These are phyloP conservation scores for Termitomyces sp. DNA, from an alignment of 768 basidiomycete species.

Conservation along the genomic window DNA sequence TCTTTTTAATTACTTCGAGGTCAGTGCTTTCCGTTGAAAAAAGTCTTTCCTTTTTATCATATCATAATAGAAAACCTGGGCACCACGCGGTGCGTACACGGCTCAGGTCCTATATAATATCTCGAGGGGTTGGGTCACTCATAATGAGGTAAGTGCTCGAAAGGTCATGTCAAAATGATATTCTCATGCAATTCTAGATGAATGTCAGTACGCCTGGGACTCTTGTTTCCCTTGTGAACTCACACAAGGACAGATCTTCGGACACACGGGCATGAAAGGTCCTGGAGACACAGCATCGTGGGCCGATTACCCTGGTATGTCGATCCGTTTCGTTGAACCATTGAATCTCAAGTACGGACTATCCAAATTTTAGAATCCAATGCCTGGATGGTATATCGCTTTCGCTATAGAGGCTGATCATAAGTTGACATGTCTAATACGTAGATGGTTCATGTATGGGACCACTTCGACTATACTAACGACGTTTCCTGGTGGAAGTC, in stretches of 20 bases:
- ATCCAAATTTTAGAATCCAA: constrained; percentile 43
- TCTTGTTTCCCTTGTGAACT: neutral
- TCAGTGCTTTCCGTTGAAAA: constrained; percentile 17
- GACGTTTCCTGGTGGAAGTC: constrained; percentile 62
- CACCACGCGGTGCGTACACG: constrained; percentile 62
- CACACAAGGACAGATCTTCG: constrained; percentile 48
- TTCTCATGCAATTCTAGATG: constrained; percentile 36
- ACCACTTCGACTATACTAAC: constrained; percentile 71
- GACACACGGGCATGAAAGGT: constrained; percentile 75
- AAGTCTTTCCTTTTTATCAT: neutral
- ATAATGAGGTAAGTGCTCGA: constrained; percentile 50
- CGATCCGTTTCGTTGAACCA: neutral
- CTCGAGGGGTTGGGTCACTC: constrained; percentile 70
- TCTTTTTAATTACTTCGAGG: constrained; percentile 66
- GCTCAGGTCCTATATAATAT: constrained; percentile 69
- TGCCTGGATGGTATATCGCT: constrained; percentile 61
- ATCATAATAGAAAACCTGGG: constrained; percentile 62
- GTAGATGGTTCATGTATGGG: constrained; percentile 77
- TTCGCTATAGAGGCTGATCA: neutral
- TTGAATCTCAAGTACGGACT: neutral
- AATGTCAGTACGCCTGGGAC: constrained; percentile 38
- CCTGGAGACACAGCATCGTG: constrained; percentile 52
- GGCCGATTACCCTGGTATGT: constrained; percentile 66
- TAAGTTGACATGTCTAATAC: neutral
- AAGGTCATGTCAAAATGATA: neutral